Conservation (phyloP, 2,329 filamentous ascomycete species). For the Monosporascus cannonballus region DNA sequence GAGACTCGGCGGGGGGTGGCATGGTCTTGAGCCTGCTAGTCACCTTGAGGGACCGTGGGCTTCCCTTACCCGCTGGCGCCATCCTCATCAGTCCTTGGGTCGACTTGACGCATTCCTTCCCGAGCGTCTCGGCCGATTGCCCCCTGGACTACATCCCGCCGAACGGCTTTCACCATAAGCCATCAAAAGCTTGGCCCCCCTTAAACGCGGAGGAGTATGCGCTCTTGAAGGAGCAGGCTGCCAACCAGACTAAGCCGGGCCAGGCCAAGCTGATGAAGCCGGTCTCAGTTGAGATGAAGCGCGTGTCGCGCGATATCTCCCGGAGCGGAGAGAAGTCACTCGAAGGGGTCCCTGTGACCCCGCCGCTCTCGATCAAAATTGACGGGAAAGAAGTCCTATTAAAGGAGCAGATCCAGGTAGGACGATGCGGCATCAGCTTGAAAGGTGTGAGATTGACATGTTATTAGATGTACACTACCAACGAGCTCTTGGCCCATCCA, state of each 20-base stretch:
- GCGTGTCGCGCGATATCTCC: constrained; percentile 11
- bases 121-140: constrained; percentile 70
- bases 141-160: constrained; percentile 82
- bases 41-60: constrained; percentile 70
- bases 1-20: constrained; percentile 89
- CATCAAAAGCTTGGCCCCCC: constrained; percentile 87
- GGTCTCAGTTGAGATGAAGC: constrained; percentile 26
- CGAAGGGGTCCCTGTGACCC: constrained; percentile 21
- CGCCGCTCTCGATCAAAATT: constrained; percentile 57
- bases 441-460: background rate
- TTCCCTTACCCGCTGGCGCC: constrained; percentile 82
- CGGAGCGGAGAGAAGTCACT: constrained; percentile 6
- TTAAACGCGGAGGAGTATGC: constrained; percentile 71
- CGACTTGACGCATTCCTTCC: constrained; percentile 91
- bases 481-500: constrained; percentile 78
- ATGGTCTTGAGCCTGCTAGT: constrained; percentile 81
- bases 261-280: constrained; percentile 30
- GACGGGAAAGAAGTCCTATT: constrained; percentile 66
- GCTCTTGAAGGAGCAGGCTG: constrained; percentile 44
- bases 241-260: constrained; percentile 31
- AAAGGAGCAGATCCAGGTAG: constrained; percentile 86
- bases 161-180: constrained; percentile 84
- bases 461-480: constrained; percentile 64
- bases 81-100: constrained; percentile 94
- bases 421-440: constrained; percentile 5